These are phyloP conservation scores for Colletotrichum incanum DNA, from an alignment of 2,329 filamentous ascomycete genomes.

Conservation along the genomic window DNA sequence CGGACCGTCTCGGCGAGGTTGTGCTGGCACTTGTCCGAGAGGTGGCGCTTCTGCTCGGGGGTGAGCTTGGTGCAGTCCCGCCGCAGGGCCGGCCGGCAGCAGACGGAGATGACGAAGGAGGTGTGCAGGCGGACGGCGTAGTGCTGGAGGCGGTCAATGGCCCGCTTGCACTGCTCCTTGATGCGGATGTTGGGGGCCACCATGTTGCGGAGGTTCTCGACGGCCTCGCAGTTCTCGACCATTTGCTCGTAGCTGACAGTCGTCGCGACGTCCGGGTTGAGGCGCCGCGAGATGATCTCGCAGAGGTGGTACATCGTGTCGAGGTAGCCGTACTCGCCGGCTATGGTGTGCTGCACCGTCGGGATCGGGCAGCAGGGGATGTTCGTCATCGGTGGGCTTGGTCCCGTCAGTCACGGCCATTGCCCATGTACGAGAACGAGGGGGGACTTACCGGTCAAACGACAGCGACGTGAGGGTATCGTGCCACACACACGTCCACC, in stretches of 20 bases:
- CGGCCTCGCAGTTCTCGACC: constrained; percentile 69
- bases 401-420: not conserved
- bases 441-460: constrained; percentile 69
- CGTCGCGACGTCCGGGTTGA: constrained; percentile 69
- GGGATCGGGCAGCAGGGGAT: constrained; percentile 71
- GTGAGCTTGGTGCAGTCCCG: constrained; percentile 67
- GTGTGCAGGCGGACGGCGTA: constrained; percentile 77
- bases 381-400: constrained; percentile 74
- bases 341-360: constrained; percentile 56
- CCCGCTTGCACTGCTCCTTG: constrained; percentile 76
- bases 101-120: constrained; percentile 76
- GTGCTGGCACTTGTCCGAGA: constrained; percentile 73
- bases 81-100: constrained; percentile 74
- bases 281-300: constrained; percentile 70
- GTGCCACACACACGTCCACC: constrained; percentile 79
- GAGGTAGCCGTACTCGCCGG: constrained; percentile 70
- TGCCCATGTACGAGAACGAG: no score
- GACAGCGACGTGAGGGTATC: constrained; percentile 77
- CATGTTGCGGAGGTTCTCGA: constrained; percentile 66
- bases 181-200: constrained; percentile 68
- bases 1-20: constrained; percentile 77
- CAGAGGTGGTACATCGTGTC: constrained; percentile 78
- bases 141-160: constrained; percentile 74
- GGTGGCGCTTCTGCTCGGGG: constrained; percentile 65
- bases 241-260: constrained; percentile 69